Evolutionary conservation across 306 rosid species (phyloP).

Genomic region (Astragalus membranaceus): DNA sequence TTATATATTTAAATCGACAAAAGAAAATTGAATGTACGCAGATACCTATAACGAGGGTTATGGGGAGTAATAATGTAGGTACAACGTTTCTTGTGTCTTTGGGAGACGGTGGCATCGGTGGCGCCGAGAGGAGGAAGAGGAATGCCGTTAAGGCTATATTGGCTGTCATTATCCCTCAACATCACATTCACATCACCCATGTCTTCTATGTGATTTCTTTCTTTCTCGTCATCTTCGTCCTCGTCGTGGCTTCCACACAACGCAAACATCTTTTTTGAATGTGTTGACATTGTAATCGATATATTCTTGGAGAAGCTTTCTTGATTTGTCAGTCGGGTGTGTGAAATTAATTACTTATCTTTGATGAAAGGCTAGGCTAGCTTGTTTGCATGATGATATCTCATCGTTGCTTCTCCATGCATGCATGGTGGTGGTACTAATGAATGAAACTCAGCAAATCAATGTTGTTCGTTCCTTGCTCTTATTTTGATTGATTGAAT

Average conservation of each 20-base stretch:
- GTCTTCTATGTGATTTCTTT: background rate
- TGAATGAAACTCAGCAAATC: too few species aligned
- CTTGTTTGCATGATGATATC: too few species aligned
- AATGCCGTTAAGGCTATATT: conserved; percentile 43
- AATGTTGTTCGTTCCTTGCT: too few species aligned
- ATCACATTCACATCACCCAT: background rate
- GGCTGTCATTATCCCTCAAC: conserved; percentile 47
- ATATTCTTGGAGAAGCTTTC: too few species aligned
- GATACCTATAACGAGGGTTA: conserved; percentile 38
- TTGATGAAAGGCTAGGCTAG: too few species aligned
- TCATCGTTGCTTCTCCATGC: too few species aligned
- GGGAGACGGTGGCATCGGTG: background rate
- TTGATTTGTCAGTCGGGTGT: too few species aligned
- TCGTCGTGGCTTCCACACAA: background rate
- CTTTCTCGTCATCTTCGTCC: background rate
- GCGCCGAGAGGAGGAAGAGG: conserved; percentile 62
- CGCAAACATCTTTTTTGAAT: background rate
- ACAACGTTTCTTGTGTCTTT: conserved; percentile 23
- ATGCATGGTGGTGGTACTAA: too few species aligned
- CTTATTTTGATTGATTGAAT: too few species aligned
- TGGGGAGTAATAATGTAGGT: conserved; percentile 38
- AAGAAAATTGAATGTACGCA: background rate
- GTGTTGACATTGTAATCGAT: background rate
- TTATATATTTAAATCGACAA: background rate
- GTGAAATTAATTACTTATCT: too few species aligned